Percentiles rank a stretch among this genome's conserved stretches.
Evolutionary conservation across 2,329 filamentous ascomycete genomes (phyloP).

Genomic region (Aspergillus felis): DNA sequence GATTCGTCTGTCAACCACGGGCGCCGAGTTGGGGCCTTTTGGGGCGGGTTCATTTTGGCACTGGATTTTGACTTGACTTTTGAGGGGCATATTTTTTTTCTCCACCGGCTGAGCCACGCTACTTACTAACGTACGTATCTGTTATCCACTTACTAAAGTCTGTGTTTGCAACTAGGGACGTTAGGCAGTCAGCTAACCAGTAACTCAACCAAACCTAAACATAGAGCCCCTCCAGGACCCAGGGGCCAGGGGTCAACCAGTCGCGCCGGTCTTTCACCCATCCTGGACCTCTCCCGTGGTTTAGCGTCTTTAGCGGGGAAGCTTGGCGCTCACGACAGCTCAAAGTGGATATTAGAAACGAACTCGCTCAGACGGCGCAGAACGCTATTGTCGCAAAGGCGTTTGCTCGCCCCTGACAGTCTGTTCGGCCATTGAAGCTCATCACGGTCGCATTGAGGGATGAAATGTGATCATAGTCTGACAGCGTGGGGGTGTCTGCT

Average conservation of each 20-base stretch:
- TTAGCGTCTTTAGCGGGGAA: constrained; percentile 10
- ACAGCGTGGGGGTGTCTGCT: too few relatives aligned
- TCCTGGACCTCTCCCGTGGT: constrained; percentile 1
- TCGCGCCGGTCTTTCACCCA: not conserved
- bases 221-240: not conserved
- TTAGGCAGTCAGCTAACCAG: not conserved
- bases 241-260: not conserved
- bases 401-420: not conserved
- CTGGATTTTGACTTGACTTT: not conserved
- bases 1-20: not conserved
- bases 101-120: not conserved
- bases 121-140: too few relatives aligned
- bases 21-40: not conserved
- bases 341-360: not conserved
- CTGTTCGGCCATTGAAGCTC: not conserved
- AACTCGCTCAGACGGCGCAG: not conserved
- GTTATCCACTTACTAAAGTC: too few relatives aligned
- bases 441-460: not conserved
- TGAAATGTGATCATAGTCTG: not conserved
- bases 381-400: not conserved
- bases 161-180: too few relatives aligned
- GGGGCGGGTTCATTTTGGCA: not conserved
- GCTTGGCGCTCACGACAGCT: constrained; percentile 7
- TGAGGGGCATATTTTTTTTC: not conserved
- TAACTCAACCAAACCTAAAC: not conserved